Base-by-base conservation (phyloP, 352 stramenopile species). In the Phytopythium litorale region DNA sequence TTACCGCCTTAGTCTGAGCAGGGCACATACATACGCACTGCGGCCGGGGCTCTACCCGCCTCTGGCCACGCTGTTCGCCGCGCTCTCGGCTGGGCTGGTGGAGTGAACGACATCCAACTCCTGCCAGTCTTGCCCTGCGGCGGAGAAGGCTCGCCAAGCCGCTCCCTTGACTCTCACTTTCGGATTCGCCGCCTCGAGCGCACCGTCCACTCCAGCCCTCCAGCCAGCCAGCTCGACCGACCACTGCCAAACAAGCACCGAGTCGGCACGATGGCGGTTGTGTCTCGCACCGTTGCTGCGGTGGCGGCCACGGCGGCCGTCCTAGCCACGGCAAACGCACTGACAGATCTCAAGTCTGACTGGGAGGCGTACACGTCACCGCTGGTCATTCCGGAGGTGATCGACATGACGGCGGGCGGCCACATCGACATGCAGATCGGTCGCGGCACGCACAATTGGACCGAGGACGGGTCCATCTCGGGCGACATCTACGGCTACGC, bases 401-500 rank as follows among this genome's bases (percentile, higher is more conserved):
- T 80, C 23, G 74, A 82, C 62, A 78, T 82, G 74, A 73, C 65
- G 15, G 18, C 51, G 19, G 74, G 74, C 13, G 71, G 72, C 56
- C 56, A 70, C 52, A 58, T 79, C 43, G 74, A 82, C 23, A 78
- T 82, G 69, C 68, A 82, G 35, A 80, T 82, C 23, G 73, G 64
- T 16, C 60, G 68, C 13, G 68, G 65, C 2, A 68, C 56, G 28
- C 76, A 86, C 71, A 81, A 79, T 52, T 86, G 76, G 74, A 81
- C 73, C 2, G 67, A 67, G 7, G 70, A 78, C 55, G 73, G 76
- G n/a, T 70, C 67, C 12, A 52, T 80, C 37, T 55, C 60, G 1
- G 75, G 68, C 16, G 66, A 73, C 32, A 80, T 77, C 37, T 86
- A 78, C 38, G 76, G 76, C 53, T 84, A 86, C 40, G 76, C 65